Conservation (phyloP, 108 stramenopile species). For the Mediolabrus comicus region DNA sequence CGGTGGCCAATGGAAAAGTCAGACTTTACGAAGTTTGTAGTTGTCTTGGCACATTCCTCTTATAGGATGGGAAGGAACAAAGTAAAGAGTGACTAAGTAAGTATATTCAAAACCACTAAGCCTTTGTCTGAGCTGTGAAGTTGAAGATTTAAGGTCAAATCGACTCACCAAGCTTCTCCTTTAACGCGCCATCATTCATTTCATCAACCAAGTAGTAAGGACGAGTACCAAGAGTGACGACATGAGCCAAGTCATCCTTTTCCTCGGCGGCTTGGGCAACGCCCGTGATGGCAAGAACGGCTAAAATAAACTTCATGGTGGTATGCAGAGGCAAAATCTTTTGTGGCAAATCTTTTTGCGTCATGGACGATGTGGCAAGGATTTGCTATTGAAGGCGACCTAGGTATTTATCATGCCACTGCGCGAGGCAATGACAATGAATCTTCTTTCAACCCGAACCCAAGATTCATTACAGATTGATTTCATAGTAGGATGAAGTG, state of each 20-base stretch:
- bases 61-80: background rate
- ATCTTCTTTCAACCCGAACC: no score
- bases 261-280: background rate
- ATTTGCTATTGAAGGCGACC: no score
- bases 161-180: slow-evolving; percentile 53
- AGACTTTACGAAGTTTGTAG: slow-evolving; percentile 23
- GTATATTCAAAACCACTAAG: background rate
- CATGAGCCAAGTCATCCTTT: background rate
- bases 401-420: no score
- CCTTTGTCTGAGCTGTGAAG: background rate
- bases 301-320: background rate
- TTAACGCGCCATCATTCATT: slow-evolving; percentile 49
- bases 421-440: no score
- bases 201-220: slow-evolving; percentile 61
- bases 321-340: no score
- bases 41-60: slow-evolving; percentile 51
- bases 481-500: no score
- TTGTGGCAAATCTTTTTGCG: no score
- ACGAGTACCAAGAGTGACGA: slow-evolving; percentile 53
- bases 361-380: no score
- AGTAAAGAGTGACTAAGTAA: background rate
- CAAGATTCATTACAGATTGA: no score
- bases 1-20: slow-evolving; percentile 78
- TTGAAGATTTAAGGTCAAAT: background rate
- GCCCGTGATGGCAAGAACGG: background rate